Percentiles rank a stretch among this genome's conserved stretches.
phyloP scores from a whole-genome alignment of 116 monocot species.

The Phalaenopsis hybrid region DNA sequence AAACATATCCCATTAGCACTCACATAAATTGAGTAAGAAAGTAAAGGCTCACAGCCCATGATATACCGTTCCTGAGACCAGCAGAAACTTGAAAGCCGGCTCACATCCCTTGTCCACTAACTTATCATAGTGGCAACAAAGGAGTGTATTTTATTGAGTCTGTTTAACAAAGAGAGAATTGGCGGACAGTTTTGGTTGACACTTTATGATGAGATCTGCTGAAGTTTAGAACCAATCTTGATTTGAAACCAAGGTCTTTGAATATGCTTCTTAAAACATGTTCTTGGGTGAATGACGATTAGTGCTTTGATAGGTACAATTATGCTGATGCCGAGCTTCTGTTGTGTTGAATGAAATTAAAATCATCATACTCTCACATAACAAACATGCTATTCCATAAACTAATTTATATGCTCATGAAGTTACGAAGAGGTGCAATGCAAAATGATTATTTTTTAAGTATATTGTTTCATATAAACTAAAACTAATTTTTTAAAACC shows the following conservation, averaged over 20 bases:
- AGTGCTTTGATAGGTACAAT: neutral
- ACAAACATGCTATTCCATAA: neutral
- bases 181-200: too few species aligned
- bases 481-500: neutral
- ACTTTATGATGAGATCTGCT: neutral
- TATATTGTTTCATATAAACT: neutral
- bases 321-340: neutral
- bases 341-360: neutral
- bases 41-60: too few species aligned
- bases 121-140: too few species aligned
- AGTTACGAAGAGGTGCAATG: neutral
- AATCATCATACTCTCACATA: neutral
- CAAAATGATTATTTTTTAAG: neutral
- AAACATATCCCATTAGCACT: too few species aligned
- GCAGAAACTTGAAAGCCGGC: too few species aligned
- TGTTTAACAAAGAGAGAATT: too few species aligned
- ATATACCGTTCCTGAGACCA: too few species aligned
- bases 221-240: neutral
- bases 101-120: too few species aligned
- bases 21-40: too few species aligned
- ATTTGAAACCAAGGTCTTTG: neutral
- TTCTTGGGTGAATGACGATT: neutral
- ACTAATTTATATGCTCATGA: neutral
- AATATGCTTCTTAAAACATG: neutral
- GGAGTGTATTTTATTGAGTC: too few species aligned